Evolutionary conservation across 495 filamentous ascomycete genomes (phyloP), one percentile per base, ranked within the genome.

Genomic region (Penicillium robsamsonii): DNA sequence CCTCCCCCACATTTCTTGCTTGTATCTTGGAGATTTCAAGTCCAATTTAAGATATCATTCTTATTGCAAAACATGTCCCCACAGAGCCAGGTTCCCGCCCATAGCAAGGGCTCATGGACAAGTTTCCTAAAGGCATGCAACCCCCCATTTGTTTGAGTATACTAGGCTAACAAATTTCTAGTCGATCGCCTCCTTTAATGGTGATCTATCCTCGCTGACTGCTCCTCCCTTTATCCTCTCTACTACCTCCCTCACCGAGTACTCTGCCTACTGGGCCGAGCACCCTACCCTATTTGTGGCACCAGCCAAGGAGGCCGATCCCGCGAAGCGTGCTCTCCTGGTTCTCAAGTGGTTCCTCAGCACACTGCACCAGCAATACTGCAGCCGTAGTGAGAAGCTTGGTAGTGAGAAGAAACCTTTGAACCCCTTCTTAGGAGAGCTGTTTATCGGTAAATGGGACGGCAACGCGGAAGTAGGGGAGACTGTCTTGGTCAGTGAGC

Each of bases 331-430:
- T 52, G 87, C 91, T 8, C 72, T 97, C 55, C 77, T 92, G 9
- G 95, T 98, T 18, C 76, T 97, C 51, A 96, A 94, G 70, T 98
- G 94, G 94, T 98, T 98, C 76, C 80, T 98, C 54, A 93, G 85
- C 64, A 97, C 94, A 5, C 81, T 98, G 52, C 96, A 92, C 78
- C 90, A 95, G 72, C 91, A 96, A 63, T 97, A 97, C 71, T 89
- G 87, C 68, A 91, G 84, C 60, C 84, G 93, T 44, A 96, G 86
- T 67, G 92, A 96, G 74, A 91, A 96, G 72, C 84, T 87, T 44
- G 91, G 90, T 22, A 91, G 91, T 62, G 94, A 97, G 79, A 97
- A 97, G 81, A 97, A 98, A 77, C 94, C 94, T 0, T 76, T 98
- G 74, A 97, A 87, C 73, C 90, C 90, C 1, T 94, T 94, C 73